Evolutionary conservation across 2,329 filamentous ascomycete genomes (phyloP).

Genomic region (Diaporthe vexans): DNA sequence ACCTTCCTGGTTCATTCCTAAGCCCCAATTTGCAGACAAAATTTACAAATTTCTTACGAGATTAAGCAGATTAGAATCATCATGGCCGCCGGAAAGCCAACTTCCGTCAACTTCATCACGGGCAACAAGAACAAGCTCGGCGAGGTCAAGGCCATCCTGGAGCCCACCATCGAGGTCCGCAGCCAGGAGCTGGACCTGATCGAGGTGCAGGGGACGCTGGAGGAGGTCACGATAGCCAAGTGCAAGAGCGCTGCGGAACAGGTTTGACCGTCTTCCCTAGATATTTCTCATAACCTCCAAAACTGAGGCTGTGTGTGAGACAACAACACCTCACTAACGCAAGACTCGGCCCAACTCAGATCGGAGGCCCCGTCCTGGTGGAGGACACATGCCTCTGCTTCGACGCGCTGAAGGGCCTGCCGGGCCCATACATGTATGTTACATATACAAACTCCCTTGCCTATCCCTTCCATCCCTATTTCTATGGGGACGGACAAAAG

Average conservation of each 20-base stretch:
- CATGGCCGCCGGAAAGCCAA: slow-evolving; percentile 63
- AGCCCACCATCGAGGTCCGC: slow-evolving; percentile 78
- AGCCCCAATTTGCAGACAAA: neutral
- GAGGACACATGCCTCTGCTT: slow-evolving; percentile 98
- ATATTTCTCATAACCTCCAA: too few species aligned
- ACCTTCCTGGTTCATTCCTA: neutral
- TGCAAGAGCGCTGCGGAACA: slow-evolving; percentile 83
- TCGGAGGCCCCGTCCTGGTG: slow-evolving; percentile 89
- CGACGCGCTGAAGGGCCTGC: slow-evolving; percentile 88
- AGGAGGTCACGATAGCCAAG: slow-evolving; percentile 93
- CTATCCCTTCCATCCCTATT: too few species aligned
- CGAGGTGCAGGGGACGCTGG: slow-evolving; percentile 92
- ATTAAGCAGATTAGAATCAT: slow-evolving; percentile 24
- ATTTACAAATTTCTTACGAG: neutral
- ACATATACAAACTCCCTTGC: neutral
- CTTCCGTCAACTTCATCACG: slow-evolving; percentile 88
- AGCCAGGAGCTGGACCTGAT: slow-evolving; percentile 84
- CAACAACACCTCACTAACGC: slow-evolving; percentile 9
- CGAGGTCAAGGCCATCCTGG: slow-evolving; percentile 91
- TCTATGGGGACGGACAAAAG: too few species aligned
- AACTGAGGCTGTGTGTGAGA: too few species aligned
- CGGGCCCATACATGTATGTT: slow-evolving; percentile 91
- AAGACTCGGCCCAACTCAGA: slow-evolving; percentile 58
- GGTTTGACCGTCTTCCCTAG: slow-evolving; percentile 58
- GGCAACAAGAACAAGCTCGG: slow-evolving; percentile 94